phyloP scores from a whole-genome alignment of 2,329 filamentous ascomycete species.

The Colletotrichum sp. region DNA sequence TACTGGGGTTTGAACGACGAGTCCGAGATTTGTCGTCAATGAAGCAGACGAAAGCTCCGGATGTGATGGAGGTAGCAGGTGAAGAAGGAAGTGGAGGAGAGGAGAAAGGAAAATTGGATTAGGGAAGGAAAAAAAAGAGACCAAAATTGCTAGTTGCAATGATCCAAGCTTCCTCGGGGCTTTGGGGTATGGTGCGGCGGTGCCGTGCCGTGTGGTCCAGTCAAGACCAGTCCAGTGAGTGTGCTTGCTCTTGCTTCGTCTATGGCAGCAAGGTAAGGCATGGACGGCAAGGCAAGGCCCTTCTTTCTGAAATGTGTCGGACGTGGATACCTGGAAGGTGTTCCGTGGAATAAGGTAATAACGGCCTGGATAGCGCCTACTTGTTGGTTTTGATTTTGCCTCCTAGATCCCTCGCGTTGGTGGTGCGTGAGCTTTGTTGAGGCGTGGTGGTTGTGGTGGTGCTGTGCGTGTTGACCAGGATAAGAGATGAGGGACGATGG shows the following conservation, averaged over 20 bases:
- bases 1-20: neutral
- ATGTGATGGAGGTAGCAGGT: neutral
- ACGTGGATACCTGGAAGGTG: neutral
- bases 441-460: neutral
- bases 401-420: neutral
- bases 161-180: conserved; percentile 17
- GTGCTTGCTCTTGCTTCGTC: neutral
- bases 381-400: neutral
- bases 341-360: neutral
- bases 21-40: neutral
- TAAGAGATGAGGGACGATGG: neutral
- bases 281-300: neutral
- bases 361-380: neutral
- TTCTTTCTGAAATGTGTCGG: neutral
- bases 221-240: neutral
- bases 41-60: neutral
- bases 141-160: conserved; percentile 14
- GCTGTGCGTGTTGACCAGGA: neutral
- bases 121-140: neutral
- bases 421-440: neutral
- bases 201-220: neutral
- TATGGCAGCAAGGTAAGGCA: neutral
- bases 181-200: conserved; percentile 12
- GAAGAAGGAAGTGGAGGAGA: neutral
- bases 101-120: neutral